Evolutionary conservation across 169 alveolate genomes (phyloP).

Genomic region (Theileria orientalis): DNA sequence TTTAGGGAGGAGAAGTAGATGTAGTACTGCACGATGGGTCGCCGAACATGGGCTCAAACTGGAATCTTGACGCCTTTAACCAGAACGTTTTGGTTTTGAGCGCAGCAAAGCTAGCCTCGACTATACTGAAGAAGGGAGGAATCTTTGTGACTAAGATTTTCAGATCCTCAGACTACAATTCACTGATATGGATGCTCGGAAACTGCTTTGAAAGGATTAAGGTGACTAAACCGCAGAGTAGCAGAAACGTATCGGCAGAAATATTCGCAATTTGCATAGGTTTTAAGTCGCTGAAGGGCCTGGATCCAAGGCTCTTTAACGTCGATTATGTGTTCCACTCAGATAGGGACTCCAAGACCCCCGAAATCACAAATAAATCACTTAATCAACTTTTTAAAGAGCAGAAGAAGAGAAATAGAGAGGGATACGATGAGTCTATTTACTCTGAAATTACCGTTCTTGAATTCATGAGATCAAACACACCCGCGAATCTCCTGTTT

Average conservation of each 20-base stretch:
- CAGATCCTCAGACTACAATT: slow-evolving; percentile 94
- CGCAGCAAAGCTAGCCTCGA: slow-evolving; percentile 91
- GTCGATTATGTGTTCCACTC: slow-evolving; percentile 89
- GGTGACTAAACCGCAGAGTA: slow-evolving; percentile 97
- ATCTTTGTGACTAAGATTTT: slow-evolving; percentile 69
- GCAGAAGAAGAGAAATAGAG: slow-evolving; percentile 77
- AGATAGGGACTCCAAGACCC: slow-evolving; percentile 45
- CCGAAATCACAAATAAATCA: slow-evolving; percentile 39
- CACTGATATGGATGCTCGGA: slow-evolving; percentile 94
- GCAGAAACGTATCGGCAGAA: slow-evolving; percentile 97
- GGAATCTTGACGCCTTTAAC: slow-evolving; percentile 97
- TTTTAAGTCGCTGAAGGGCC: slow-evolving; percentile 88
- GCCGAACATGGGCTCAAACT: slow-evolving; percentile 98
- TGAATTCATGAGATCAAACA: slow-evolving; percentile 73
- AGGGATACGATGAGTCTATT: slow-evolving; percentile 85
- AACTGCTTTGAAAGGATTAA: slow-evolving; percentile 94
- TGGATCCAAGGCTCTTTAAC: slow-evolving; percentile 95
- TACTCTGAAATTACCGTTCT: slow-evolving; percentile 68
- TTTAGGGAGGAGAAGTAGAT: slow-evolving; percentile 91
- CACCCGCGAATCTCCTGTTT: slow-evolving; percentile 76
- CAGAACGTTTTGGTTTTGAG: slow-evolving; percentile 94
- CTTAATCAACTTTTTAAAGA: slow-evolving; percentile 75
- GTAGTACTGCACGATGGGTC: slow-evolving; percentile 99
- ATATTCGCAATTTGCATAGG: slow-evolving; percentile 94
- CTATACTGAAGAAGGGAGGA: slow-evolving; percentile 73